Conservation (phyloP, 2,329 filamentous ascomycete genomes). For the Fusarium marasasianum region DNA sequence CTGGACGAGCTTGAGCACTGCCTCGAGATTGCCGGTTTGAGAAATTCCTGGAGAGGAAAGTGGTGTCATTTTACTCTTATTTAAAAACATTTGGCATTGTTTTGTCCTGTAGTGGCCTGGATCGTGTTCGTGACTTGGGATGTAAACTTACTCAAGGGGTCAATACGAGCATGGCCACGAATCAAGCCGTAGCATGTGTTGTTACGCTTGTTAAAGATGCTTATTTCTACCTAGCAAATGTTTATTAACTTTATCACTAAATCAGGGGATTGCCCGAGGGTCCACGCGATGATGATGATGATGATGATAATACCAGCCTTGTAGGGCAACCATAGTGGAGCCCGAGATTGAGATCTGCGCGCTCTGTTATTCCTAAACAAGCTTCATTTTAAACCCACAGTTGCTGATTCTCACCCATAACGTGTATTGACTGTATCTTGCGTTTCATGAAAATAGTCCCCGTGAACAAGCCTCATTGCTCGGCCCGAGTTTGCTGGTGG, state of each 20-base stretch:
- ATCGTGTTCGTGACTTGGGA: fast-evolving
- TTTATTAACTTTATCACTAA: fast-evolving
- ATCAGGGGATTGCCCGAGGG: background rate
- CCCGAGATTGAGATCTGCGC: background rate
- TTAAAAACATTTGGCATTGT: fast-evolving
- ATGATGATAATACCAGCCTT: background rate
- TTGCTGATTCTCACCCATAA: fast-evolving
- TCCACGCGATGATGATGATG: background rate
- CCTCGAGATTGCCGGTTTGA: background rate
- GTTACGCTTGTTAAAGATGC: fast-evolving
- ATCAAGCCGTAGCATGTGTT: fast-evolving
- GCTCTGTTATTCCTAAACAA: background rate
- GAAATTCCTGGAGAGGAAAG: fast-evolving
- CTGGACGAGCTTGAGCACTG: background rate
- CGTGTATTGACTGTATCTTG: fast-evolving
- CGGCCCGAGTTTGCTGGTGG: background rate
- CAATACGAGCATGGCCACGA: background rate
- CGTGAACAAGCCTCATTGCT: fast-evolving
- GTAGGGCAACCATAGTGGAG: background rate
- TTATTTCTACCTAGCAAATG: fast-evolving
- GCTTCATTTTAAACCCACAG: no score
- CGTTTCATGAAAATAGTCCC: fast-evolving
- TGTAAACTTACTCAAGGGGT: no score
- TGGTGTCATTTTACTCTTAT: background rate
- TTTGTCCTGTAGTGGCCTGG: no score